These are phyloP conservation scores for Kluyveromyces nonfermentans DNA, from an alignment of 805 yeast species.

Conservation along the genomic window DNA sequence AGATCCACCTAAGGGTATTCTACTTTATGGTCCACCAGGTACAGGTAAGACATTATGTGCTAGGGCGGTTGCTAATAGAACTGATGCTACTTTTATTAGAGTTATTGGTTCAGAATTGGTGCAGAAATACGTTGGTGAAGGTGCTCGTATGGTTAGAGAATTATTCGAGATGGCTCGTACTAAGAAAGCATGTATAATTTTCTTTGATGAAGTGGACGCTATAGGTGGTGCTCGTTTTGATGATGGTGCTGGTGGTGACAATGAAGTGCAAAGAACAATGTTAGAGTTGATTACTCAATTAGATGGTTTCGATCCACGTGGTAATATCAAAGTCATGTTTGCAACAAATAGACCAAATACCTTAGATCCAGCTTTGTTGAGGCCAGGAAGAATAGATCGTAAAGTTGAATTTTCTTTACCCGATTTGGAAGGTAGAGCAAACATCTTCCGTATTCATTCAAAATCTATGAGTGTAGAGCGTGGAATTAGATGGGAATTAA, in stretches of 20 bases:
- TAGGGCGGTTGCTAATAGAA: slow-evolving; percentile 97
- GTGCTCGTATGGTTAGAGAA: slow-evolving; percentile 99
- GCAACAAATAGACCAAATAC: slow-evolving; percentile 99
- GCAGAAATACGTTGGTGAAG: slow-evolving; percentile 98
- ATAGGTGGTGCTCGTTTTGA: slow-evolving; percentile 99
- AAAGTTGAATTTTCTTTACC: slow-evolving; percentile 96
- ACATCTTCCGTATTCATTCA: slow-evolving; percentile 93
- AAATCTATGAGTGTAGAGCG: slow-evolving; percentile 97
- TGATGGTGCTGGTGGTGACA: slow-evolving; percentile 99
- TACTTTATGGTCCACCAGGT: slow-evolving; percentile 97
- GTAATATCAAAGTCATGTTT: slow-evolving; percentile 98
- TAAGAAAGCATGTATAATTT: slow-evolving; percentile 94
- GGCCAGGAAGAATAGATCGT: slow-evolving; percentile 99
- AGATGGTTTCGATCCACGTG: slow-evolving; percentile 98
- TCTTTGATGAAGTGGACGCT: slow-evolving; percentile 97
- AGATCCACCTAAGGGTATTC: slow-evolving; percentile 97
- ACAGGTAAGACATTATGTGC: slow-evolving; percentile 98
- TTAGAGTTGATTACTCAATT: slow-evolving; percentile 93
- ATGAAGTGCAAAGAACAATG: slow-evolving; percentile 99
- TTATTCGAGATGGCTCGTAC: slow-evolving; percentile 98
- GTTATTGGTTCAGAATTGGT: slow-evolving; percentile 98
- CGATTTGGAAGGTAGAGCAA: slow-evolving; percentile 95
- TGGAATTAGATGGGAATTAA: slow-evolving; percentile 96
- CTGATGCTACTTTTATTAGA: slow-evolving; percentile 97
- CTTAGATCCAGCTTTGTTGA: slow-evolving; percentile 89